Percentiles rank a stretch among this genome's conserved stretches.
phyloP scores from a whole-genome alignment of 2,329 filamentous ascomycete genomes.

The Dactylellina haptotyla region DNA sequence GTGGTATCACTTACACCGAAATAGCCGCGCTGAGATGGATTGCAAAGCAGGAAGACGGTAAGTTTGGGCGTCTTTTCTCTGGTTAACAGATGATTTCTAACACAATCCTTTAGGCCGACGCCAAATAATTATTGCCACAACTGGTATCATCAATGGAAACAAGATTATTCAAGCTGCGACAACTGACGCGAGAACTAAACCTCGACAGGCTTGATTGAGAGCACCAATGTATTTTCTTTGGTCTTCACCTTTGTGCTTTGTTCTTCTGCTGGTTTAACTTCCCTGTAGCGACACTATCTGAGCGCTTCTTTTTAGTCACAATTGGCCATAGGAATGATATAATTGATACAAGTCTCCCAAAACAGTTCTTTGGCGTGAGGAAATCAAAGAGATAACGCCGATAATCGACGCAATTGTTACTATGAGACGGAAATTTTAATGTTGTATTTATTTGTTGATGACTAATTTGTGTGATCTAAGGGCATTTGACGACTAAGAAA shows the following conservation, averaged over 20 bases:
- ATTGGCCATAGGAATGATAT: no score
- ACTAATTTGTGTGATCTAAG: neutral
- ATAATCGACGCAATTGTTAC: no score
- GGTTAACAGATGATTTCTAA: neutral
- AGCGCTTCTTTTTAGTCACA: no score
- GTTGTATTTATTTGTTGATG: neutral
- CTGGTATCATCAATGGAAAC: slow-evolving; percentile 88
- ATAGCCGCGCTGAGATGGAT: slow-evolving; percentile 94
- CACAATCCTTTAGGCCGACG: slow-evolving; percentile 68
- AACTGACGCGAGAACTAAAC: slow-evolving; percentile 64
- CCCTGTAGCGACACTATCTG: no score
- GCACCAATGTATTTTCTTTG: neutral
- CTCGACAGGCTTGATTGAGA: slow-evolving; percentile 11
- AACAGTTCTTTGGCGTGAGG: no score
- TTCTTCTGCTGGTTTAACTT: neutral
- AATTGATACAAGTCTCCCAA: no score
- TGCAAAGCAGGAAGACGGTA: slow-evolving; percentile 77
- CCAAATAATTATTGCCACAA: slow-evolving; percentile 91
- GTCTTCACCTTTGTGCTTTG: neutral
- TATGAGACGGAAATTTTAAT: no score
- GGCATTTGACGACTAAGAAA: slow-evolving; percentile 17
- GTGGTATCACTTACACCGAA: slow-evolving; percentile 96
- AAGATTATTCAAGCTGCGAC: slow-evolving; percentile 86
- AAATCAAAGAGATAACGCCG: no score
- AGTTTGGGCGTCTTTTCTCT: neutral